phyloP scores from a whole-genome alignment of 176 grass and related monocot species.

The Poa pratensis region DNA sequence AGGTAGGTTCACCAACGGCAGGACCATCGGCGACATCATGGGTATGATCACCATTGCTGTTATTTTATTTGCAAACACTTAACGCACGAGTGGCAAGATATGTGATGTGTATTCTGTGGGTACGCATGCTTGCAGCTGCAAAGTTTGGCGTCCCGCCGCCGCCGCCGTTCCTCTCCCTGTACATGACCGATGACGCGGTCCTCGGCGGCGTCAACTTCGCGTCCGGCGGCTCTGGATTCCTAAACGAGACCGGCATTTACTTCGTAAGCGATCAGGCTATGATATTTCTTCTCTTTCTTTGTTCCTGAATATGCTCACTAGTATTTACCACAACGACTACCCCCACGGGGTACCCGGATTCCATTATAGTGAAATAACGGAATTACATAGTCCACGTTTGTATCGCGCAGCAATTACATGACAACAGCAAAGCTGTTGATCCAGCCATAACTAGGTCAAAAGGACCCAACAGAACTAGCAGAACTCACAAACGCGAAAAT shows the following conservation, averaged over 20 bases:
- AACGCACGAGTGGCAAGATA: background rate
- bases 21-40: slow-evolving; percentile 95
- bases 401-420: no score
- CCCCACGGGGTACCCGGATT: no score
- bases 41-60: background rate
- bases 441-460: no score
- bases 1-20: slow-evolving; percentile 91
- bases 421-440: no score
- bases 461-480: no score
- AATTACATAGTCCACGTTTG: no score
- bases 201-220: slow-evolving; percentile 86
- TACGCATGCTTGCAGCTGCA: slow-evolving; percentile 52
- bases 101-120: background rate
- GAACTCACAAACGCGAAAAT: no score
- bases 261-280: slow-evolving; percentile 56
- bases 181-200: slow-evolving; percentile 71
- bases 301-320: background rate
- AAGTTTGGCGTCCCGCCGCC: slow-evolving; percentile 75
- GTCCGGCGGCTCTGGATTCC: slow-evolving; percentile 85
- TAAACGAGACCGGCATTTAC: slow-evolving; percentile 96
- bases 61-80: background rate
- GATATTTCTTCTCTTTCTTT: background rate
- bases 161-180: slow-evolving; percentile 75
- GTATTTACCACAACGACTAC: no score
- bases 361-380: no score